A percentile compares a stretch with the other conserved stretches of the same genome.
Conservation (phyloP, 2,329 filamentous ascomycete species). For the Canariomyces notabilis region DNA sequence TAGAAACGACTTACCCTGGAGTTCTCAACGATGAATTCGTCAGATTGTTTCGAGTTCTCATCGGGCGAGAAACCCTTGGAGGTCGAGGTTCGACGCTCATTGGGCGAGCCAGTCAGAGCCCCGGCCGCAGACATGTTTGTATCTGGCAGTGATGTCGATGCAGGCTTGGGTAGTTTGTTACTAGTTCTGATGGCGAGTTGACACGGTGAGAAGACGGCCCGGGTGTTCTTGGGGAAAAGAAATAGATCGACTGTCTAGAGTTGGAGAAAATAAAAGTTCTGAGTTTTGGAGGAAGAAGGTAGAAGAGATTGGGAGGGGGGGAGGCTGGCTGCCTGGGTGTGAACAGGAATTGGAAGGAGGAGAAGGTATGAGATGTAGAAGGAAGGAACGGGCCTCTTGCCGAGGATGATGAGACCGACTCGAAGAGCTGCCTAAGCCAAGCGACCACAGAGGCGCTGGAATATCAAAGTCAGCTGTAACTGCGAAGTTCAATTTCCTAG, state of each 20-base stretch:
- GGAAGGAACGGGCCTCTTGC: not conserved
- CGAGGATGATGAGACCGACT: not conserved
- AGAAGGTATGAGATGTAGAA: not conserved
- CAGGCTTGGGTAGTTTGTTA: not conserved
- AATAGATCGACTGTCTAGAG: conserved; percentile 19
- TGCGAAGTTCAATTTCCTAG: no score
- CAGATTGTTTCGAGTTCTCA: conserved; percentile 35
- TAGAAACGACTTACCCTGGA: conserved; percentile 29
- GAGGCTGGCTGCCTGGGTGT: not conserved
- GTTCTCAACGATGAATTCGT: conserved; percentile 30
- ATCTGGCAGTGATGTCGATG: not conserved
- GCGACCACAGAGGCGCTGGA: not conserved
- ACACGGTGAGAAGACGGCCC: conserved; percentile 21
- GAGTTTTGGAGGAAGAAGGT: not conserved
- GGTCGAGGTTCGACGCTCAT: conserved; percentile 32
- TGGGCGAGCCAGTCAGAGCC: conserved; percentile 39
- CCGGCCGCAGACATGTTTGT: conserved; percentile 37
- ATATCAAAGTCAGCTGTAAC: no score
- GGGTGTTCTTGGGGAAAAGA: conserved; percentile 19
- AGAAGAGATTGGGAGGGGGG: not conserved
- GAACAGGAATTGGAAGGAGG: not conserved
- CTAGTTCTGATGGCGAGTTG: conserved; percentile 7
- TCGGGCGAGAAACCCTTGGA: conserved; percentile 32
- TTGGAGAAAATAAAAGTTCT: conserved; percentile 5
- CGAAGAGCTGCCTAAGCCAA: not conserved